Evolutionary conservation across 805 yeast species (phyloP).

Genomic region (Barnettozyma sucrosica): DNA sequence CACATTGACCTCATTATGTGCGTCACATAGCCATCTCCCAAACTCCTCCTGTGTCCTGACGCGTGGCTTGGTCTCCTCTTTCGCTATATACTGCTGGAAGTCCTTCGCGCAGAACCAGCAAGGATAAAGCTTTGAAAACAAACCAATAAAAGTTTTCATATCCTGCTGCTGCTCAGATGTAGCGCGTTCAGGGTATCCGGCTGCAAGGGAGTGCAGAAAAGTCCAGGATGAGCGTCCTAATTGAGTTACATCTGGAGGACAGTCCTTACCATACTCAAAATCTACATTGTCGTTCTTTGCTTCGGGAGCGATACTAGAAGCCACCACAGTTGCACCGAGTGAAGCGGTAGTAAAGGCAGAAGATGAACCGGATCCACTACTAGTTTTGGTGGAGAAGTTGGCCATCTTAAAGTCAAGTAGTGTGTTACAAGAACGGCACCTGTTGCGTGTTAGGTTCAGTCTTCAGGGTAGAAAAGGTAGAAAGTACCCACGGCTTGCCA

Average conservation of each 20-base stretch:
- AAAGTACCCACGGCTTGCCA: constrained; percentile 79
- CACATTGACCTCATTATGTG: constrained; percentile 88
- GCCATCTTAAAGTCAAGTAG: constrained; percentile 74
- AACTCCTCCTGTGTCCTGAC: constrained; percentile 68
- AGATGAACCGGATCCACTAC: constrained; percentile 11
- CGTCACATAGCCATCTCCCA: constrained; percentile 89
- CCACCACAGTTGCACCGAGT: constrained; percentile 10
- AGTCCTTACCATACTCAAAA: constrained; percentile 37
- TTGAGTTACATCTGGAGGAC: constrained; percentile 82
- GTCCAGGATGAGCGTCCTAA: constrained; percentile 92
- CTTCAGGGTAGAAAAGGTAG: not conserved
- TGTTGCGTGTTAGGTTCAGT: constrained; percentile 1
- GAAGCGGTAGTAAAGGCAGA: constrained; percentile 12
- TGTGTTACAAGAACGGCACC: constrained; percentile 83
- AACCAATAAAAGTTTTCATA: constrained; percentile 58
- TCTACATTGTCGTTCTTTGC: not conserved
- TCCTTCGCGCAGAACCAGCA: constrained; percentile 93
- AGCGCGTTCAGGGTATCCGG: constrained; percentile 76
- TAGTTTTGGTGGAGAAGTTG: constrained; percentile 20
- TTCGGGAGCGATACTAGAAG: constrained; percentile 9
- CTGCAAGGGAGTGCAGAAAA: constrained; percentile 82
- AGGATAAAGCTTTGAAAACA: constrained; percentile 81
- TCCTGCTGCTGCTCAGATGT: constrained; percentile 56
- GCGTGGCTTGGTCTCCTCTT: constrained; percentile 43
- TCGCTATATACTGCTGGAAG: constrained; percentile 55